phyloP scores from a whole-genome alignment of 176 grass and related monocot species.

The Puya raimondii region DNA sequence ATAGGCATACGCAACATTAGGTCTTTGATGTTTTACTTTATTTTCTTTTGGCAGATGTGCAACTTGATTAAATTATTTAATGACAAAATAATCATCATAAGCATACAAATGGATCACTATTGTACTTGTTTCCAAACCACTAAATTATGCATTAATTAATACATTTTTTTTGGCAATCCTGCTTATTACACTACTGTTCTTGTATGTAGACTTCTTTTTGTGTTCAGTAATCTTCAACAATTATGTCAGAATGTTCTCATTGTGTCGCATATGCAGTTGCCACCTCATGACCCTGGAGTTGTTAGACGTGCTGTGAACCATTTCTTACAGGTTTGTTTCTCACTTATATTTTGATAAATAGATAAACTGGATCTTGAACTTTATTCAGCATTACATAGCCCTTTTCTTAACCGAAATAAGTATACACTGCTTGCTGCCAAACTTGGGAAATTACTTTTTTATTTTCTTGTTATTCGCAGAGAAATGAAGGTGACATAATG shows the following conservation, averaged over 20 bases:
- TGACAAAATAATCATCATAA: background rate
- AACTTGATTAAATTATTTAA: background rate
- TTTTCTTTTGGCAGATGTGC: background rate
- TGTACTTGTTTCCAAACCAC: background rate
- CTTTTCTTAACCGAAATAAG: background rate
- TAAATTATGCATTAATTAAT: background rate
- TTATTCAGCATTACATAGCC: background rate
- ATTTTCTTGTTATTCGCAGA: conserved; percentile 46
- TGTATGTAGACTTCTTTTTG: no score
- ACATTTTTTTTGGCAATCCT: no score
- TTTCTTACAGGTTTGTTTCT: conserved; percentile 71
- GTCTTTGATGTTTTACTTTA: conserved; percentile 1
- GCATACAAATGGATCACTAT: background rate
- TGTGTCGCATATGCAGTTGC: conserved; percentile 38
- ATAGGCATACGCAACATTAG: background rate
- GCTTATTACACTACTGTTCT: no score
- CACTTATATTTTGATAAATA: background rate
- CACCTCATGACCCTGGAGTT: conserved; percentile 85
- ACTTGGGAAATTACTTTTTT: background rate
- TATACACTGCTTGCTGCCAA: background rate
- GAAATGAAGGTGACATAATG: conserved; percentile 88
- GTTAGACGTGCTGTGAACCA: conserved; percentile 90
- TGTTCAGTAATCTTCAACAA: background rate
- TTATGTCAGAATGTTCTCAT: background rate
- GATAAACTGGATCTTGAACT: background rate